Base-by-base conservation (phyloP, 1,284 basidiomycete species). In the Gymnopus androsaceus region DNA sequence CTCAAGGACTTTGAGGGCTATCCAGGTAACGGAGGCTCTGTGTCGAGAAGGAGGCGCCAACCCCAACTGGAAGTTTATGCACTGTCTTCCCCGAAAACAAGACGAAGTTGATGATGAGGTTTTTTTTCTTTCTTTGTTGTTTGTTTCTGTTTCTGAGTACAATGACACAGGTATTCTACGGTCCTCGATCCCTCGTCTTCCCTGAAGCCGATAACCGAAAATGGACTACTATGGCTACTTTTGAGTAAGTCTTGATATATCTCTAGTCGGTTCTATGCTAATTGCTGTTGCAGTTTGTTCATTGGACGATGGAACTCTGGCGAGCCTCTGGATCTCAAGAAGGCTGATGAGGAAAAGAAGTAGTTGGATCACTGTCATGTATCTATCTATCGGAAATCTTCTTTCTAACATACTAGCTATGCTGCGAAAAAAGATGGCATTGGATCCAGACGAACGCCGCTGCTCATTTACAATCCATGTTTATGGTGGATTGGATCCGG, bases 71-170 rank as follows among this genome's bases (percentile, higher is more conserved):
- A 89, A 90, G 71, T 98, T 99, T 79, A 76, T 98, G 76, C 96
- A 99, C 69, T 99, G 96, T 70, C 78, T 99, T 42, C 97, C 96
- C 15, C 81, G 96, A 57, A 97, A 99, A 73, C 74, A 83, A 54
- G 82, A 98, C 63, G 96, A 99, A 74, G 97, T 97, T 51, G 88
- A 96, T 69, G 94, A 98, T 67, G 92, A 95, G 76, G 93, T 92
- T 68, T 21, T 48, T 27, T 11, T 36, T 19, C 27, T 37, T 27
- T 44, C 56, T 19, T 1, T 23, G 19, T 47, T 55, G 27, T 25
- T 30, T 19, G 44, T 36, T 44, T 61, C 30, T 41, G 33, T 36
- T 15, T 54, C 37, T 23, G 23, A 62, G 30, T 47, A 19, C 17
- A 40, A 50, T 33, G 11, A 49, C 23, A 14, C 57, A 87, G 84